Base-by-base conservation (phyloP, 805 yeast species). In the Metschnikowia rubicola region DNA sequence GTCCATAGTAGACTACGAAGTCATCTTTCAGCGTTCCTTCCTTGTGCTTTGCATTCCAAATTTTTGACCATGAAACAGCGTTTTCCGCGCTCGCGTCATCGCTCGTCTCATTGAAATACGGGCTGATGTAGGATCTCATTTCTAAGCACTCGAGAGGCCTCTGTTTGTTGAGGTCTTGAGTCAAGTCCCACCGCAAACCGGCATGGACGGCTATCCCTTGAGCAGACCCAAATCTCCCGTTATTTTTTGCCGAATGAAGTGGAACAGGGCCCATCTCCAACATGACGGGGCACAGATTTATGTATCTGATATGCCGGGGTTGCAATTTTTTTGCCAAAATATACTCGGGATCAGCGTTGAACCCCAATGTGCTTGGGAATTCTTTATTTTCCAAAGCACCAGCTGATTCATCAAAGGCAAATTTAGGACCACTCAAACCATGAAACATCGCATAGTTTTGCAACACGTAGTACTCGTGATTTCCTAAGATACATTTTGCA, bases 401-500 rank as follows among this genome's bases (percentile, higher is more conserved):
- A 13, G 15, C 12, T 7, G 41, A 28, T 5, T 13, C 40, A 19
- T 36, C 30, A 12, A 21, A 21, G 26, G 46, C 56, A 53, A 68
- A 63, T 37, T 46, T 54, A 19, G 77, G 71, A 30, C 62, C 57
- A 35, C 57, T 56, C 46, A 81, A 65, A 26, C 78, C 77, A 63
- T 81, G 90, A 57, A 70, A 75, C 49, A 67, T 79, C 21, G 84
- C 80, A 59, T 88, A 88, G 58, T 83, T 68, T 45, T 81, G 75
- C 54, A 91, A 60, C 10, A 86, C 77, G 50, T 81, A 83, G 51
- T 84, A 74, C 65, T 91, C 98, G 64, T 92, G 97, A 68, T 91
- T 91, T 0, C 98, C 97, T 48, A 94, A 68, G 2, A 91, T 80
- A 61, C 96, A 90, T 44, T 79, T 81, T 12, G 87, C 77, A 12